phyloP scores from a whole-genome alignment of 2,329 filamentous ascomycete genomes.

The Colletotrichum sp. region DNA sequence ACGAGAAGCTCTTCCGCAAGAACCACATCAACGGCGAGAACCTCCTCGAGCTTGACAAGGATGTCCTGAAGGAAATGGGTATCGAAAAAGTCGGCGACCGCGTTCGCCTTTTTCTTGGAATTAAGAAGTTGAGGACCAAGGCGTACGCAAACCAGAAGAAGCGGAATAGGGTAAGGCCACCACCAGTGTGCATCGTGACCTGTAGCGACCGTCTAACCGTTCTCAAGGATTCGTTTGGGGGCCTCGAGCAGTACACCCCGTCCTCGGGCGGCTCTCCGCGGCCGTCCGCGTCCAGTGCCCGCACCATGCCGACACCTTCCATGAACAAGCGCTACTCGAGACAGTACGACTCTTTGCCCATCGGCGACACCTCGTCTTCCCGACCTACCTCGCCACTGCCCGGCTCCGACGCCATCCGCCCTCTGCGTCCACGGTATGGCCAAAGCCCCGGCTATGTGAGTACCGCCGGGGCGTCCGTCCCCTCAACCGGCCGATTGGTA shows the following conservation, averaged over 20 bases:
- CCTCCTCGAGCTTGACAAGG: constrained; percentile 94
- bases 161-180: constrained; percentile 75
- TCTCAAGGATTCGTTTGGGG: constrained; percentile 79
- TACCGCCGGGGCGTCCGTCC: constrained; percentile 64
- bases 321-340: constrained; percentile 70
- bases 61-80: constrained; percentile 95
- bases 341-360: constrained; percentile 56
- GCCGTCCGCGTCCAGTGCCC: constrained; percentile 57
- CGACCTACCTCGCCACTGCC: constrained; percentile 73
- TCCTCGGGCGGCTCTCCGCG: constrained; percentile 68
- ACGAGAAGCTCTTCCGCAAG: constrained; percentile 85
- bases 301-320: constrained; percentile 40
- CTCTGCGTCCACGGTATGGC: constrained; percentile 62
- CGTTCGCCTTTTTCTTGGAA: constrained; percentile 85
- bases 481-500: constrained; percentile 66
- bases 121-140: constrained; percentile 82
- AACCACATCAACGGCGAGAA: constrained; percentile 99
- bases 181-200: neutral
- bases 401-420: constrained; percentile 58
- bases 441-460: constrained; percentile 52
- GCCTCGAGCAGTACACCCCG: constrained; percentile 71
- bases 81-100: constrained; percentile 98
- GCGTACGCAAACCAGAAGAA: constrained; percentile 80
- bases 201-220: constrained; percentile 18
- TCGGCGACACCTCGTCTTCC: constrained; percentile 57